Percentiles rank a stretch among this genome's conserved stretches.
Conservation (phyloP, 352 stramenopile genomes). For the Globisporangium mamillatum region DNA sequence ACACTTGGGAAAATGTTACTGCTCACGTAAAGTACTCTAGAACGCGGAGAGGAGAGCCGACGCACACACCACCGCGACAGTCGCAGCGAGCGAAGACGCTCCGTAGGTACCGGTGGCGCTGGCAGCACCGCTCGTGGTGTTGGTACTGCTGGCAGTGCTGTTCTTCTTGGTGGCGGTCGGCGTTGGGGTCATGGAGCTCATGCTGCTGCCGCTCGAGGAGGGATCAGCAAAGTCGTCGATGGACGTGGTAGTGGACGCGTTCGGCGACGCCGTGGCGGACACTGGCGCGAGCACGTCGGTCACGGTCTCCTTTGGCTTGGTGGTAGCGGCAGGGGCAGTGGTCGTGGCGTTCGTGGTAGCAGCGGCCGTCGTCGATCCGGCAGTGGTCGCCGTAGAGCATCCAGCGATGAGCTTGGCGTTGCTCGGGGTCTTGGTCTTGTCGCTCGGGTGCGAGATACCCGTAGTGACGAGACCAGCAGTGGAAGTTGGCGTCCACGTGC, state of each 20-base stretch:
- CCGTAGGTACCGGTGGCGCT: not conserved
- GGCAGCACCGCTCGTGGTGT: not conserved
- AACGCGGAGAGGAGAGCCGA: not conserved
- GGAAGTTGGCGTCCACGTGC: conserved; percentile 57
- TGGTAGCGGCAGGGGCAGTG: conserved; percentile 23
- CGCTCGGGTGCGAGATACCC: conserved; percentile 58
- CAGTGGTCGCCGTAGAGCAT: conserved; percentile 31
- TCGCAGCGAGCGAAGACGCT: not conserved
- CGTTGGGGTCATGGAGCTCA: not conserved
- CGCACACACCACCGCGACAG: not conserved
- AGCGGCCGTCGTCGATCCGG: conserved; percentile 19
- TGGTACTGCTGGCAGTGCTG: not conserved
- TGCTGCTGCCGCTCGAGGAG: not conserved
- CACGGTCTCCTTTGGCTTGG: conserved; percentile 6
- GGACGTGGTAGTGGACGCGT: not conserved
- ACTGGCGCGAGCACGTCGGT: conserved; percentile 4
- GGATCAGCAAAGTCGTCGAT: conserved; percentile 7
- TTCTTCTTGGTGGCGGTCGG: not conserved
- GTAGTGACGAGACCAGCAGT: conserved; percentile 38
- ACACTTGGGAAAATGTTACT: not conserved
- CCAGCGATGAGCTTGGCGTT: conserved; percentile 46
- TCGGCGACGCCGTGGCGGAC: not conserved
- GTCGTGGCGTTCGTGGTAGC: conserved; percentile 17
- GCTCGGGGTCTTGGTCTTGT: conserved; percentile 51
- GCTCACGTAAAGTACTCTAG: not conserved